Percentiles rank a stretch among this genome's conserved stretches.
Conservation (phyloP, 805 yeast species). For the Monosporozyma servazzii region DNA sequence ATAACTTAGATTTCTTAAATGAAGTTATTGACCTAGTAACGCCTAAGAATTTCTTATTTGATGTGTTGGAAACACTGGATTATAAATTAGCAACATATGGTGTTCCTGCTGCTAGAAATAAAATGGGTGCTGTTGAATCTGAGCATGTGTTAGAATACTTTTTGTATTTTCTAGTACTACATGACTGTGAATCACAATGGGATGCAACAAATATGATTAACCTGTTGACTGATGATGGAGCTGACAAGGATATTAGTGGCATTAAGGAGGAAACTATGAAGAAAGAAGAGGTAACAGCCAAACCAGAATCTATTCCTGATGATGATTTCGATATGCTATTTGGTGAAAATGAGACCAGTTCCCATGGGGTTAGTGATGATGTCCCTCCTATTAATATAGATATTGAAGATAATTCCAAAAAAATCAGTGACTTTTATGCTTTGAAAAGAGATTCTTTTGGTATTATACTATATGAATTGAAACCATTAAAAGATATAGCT, state of each 20-base stretch:
- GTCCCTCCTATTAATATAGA: conserved; percentile 6
- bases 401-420: not conserved
- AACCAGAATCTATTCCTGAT: conserved; percentile 14
- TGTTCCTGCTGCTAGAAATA: conserved; percentile 18
- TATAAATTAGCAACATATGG: conserved; percentile 21
- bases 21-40: conserved; percentile 23
- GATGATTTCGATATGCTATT: conserved; percentile 31
- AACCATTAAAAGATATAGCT: conserved; percentile 11
- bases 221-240: conserved; percentile 12
- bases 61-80: conserved; percentile 21
- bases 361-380: conserved; percentile 20
- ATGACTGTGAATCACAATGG: conserved; percentile 19
- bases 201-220: conserved; percentile 19
- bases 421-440: conserved; percentile 7
- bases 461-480: conserved; percentile 17
- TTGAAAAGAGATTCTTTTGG: conserved; percentile 21
- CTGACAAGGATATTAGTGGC: not conserved
- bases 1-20: conserved; percentile 25
- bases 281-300: conserved; percentile 8
- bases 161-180: conserved; percentile 25
- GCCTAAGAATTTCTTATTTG: conserved; percentile 21
- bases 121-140: conserved; percentile 15
- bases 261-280: conserved; percentile 7
- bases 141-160: conserved; percentile 24
- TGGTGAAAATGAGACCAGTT: conserved; percentile 28